These are phyloP conservation scores for Tilletia walkeri DNA, from an alignment of 1,284 basidiomycete species.

Conservation along the genomic window DNA sequence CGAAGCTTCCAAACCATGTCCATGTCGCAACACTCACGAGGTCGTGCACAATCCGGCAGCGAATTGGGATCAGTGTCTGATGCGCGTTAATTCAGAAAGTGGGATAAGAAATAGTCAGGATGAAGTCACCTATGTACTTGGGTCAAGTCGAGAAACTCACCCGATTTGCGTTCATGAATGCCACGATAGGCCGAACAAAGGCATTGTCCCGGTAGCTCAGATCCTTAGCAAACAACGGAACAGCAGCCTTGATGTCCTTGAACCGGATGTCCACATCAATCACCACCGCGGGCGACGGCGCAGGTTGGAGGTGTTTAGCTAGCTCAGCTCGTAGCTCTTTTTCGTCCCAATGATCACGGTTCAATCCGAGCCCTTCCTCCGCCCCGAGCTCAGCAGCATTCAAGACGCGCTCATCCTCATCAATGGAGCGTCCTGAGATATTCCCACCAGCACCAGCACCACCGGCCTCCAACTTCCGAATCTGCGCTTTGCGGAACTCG, in stretches of 20 bases:
- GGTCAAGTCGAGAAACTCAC: conserved; percentile 9
- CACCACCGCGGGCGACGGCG: conserved; percentile 59
- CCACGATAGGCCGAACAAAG: conserved; percentile 92
- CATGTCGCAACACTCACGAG: conserved; percentile 46
- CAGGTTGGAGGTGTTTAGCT: conserved; percentile 23
- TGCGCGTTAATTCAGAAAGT: too few relatives aligned
- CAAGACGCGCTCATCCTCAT: conserved; percentile 46
- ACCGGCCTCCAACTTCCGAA: background rate
- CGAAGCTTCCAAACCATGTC: conserved; percentile 54
- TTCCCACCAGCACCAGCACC: background rate
- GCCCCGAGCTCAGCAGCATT: conserved; percentile 6
- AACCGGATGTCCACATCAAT: conserved; percentile 95
- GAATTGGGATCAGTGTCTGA: conserved; percentile 47
- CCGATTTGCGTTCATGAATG: conserved; percentile 70
- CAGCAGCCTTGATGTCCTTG: conserved; percentile 90
- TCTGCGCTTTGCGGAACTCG: conserved; percentile 64
- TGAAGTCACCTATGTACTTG: background rate
- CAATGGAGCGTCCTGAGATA: background rate
- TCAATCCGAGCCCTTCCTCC: conserved; percentile 18
- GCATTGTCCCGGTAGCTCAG: conserved; percentile 90
- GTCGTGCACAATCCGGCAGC: conserved; percentile 52
- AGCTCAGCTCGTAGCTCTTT: conserved; percentile 12
- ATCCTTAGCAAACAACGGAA: conserved; percentile 63
- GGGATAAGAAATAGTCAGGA: background rate
- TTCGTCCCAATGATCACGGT: conserved; percentile 10